Conservation (phyloP, 2,329 filamentous ascomycete species). For the Myriosclerotinia scirpicola region DNA sequence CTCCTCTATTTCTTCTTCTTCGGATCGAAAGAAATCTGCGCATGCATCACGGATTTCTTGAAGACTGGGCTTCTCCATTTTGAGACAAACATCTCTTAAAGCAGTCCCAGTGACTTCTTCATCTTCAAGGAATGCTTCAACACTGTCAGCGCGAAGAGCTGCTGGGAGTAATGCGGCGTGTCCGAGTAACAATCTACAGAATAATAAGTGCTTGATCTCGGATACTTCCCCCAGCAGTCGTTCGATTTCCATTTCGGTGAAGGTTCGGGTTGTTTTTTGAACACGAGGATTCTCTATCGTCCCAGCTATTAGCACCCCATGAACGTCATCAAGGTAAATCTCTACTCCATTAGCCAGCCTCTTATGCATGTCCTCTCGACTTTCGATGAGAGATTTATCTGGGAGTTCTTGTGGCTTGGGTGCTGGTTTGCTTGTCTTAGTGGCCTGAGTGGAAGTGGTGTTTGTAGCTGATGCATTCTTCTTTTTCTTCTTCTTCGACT, state of each 20-base stretch:
- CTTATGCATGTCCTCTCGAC: conserved; percentile 43
- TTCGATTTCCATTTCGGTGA: conserved; percentile 47
- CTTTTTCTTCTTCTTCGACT: conserved; percentile 41
- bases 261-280: conserved; percentile 41
- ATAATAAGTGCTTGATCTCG: conserved; percentile 51
- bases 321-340: conserved; percentile 40
- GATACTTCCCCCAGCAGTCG: conserved; percentile 46
- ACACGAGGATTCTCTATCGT: conserved; percentile 35
- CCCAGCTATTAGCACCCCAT: conserved; percentile 42
- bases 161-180: conserved; percentile 48
- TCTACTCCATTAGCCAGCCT: conserved; percentile 45
- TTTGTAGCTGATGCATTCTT: conserved; percentile 34
- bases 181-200: conserved; percentile 49
- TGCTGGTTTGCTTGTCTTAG: not conserved
- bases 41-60: conserved; percentile 53
- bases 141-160: conserved; percentile 46
- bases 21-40: conserved; percentile 48
- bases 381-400: conserved; percentile 47
- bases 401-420: conserved; percentile 32
- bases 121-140: conserved; percentile 49
- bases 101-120: conserved; percentile 46
- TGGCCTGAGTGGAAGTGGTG: conserved; percentile 21
- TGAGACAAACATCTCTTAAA: conserved; percentile 49
- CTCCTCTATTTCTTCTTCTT: conserved; percentile 43
- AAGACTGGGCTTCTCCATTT: conserved; percentile 49